phyloP scores from a whole-genome alignment of 305 asterid species.

The Ajuga reptans region DNA sequence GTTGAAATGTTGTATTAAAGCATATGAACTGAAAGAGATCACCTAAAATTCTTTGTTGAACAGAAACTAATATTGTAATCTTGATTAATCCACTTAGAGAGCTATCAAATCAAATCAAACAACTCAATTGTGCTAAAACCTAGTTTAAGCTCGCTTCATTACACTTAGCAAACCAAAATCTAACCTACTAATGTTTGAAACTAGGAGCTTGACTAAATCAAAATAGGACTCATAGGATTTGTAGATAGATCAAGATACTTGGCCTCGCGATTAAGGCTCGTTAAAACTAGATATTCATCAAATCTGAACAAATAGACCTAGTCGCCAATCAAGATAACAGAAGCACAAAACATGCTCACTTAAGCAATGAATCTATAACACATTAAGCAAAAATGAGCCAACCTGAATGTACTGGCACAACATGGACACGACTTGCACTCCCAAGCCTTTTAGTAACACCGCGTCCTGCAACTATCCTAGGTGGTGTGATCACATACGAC shows the following conservation, averaged over 20 bases:
- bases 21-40: not conserved
- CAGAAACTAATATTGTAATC: not conserved
- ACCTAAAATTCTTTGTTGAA: conserved; percentile 5
- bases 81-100: not conserved
- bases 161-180: no score
- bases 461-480: conserved; percentile 57
- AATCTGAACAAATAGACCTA: not conserved
- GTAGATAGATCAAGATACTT: not conserved
- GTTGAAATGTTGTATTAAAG: no score
- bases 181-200: no score
- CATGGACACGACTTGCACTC: conserved; percentile 68
- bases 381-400: not conserved
- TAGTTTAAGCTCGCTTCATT: no score
- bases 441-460: conserved; percentile 74
- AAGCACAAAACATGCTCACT: not conserved
- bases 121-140: no score
- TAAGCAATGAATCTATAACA: not conserved
- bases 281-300: not conserved
- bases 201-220: not conserved
- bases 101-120: not conserved
- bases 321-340: conserved; percentile 10
- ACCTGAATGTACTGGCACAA: conserved; percentile 92
- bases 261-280: not conserved
- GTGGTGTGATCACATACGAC: conserved; percentile 71
- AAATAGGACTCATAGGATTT: not conserved